Evolutionary conservation across 441 rosid genomes (phyloP).

Genomic region (Cnidoscolus chayamansa): DNA sequence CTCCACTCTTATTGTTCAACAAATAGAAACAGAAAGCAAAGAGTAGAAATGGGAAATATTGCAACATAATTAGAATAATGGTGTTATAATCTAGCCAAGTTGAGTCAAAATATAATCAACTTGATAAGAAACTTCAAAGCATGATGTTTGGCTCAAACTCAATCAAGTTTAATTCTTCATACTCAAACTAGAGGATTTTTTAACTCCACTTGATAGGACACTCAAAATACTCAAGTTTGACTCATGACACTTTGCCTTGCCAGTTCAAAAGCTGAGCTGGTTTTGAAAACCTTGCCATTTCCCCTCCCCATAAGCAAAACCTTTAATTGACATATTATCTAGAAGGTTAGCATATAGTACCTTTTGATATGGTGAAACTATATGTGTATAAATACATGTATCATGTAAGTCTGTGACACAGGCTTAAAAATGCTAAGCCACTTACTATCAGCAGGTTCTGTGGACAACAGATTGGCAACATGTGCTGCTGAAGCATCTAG

Average conservation of each 20-base stretch:
- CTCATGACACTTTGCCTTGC: no score
- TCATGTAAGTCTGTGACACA: not conserved
- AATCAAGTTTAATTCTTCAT: no score
- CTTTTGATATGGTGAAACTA: not conserved
- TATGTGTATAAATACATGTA: not conserved
- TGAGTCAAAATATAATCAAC: no score
- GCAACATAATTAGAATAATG: not conserved
- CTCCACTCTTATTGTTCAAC: not conserved
- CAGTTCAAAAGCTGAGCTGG: no score
- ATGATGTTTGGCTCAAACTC: no score
- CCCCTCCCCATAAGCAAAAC: no score
- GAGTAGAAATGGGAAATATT: not conserved
- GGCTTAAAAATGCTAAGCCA: slow-evolving; percentile 10
- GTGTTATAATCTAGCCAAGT: no score
- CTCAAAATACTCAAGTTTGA: no score
- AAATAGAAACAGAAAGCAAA: not conserved
- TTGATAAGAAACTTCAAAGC: no score
- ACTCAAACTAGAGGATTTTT: no score
- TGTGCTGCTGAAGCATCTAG: slow-evolving; percentile 86
- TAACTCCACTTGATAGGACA: no score
- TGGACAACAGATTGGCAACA: slow-evolving; percentile 72
- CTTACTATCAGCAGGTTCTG: slow-evolving; percentile 87
- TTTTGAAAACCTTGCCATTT: no score
- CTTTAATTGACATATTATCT: not conserved
- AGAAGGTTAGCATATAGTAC: not conserved